Base-by-base conservation (phyloP, 2,329 filamentous ascomycete species). In the Aspergillaceae sp. region DNA sequence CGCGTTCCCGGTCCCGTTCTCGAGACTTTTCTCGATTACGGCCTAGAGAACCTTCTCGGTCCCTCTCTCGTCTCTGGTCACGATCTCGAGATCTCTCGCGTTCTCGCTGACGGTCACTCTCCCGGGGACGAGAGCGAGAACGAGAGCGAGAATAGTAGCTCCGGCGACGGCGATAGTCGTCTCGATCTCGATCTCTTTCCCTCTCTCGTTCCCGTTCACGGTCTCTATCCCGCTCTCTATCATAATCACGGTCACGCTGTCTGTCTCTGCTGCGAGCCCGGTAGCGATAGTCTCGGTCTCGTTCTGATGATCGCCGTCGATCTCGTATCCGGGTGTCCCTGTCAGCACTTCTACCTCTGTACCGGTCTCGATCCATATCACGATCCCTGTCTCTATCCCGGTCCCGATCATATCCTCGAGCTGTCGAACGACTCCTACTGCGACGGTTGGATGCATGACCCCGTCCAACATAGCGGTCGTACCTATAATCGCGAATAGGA, bases 341-440 rank as follows among this genome's bases (percentile, higher is more conserved):
- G 26, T 46, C 44, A 2, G 26, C 32, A 10, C 30, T 32, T 19
- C 19, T 19, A 32, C 40, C 29, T 41, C 32, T 47, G n/a, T 48
- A 48, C 8, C 47, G 45, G 37, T 45, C 45, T 42, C 52, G 48
- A 40, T 36, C 42, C 45, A 51, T 50, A 32, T 61, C 57, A 33
- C 55, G 50, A 11, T 58, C 58, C 44, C 57, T 51, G 42, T 62
- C 59, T 19, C 35, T 51, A 27, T 61, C 57, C 30, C 56, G 50
- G 26, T 59, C 58, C 44, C 57, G 53, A 43, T 62, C 59, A 38
- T 56, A 48, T 3, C 53, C 55, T 26, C 61, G 56, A 36, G 48
- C 52, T 10, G 48, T 49, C 28, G 63, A 67, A 47, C 62, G 55
- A 45, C 66, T 69, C 32, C 61, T 60, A 47, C 64, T 68, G 33